Evolutionary conservation across 2,329 filamentous ascomycete species (phyloP), one percentile per base, ranked within the genome.

Genomic region (Aschersonia sp.): DNA sequence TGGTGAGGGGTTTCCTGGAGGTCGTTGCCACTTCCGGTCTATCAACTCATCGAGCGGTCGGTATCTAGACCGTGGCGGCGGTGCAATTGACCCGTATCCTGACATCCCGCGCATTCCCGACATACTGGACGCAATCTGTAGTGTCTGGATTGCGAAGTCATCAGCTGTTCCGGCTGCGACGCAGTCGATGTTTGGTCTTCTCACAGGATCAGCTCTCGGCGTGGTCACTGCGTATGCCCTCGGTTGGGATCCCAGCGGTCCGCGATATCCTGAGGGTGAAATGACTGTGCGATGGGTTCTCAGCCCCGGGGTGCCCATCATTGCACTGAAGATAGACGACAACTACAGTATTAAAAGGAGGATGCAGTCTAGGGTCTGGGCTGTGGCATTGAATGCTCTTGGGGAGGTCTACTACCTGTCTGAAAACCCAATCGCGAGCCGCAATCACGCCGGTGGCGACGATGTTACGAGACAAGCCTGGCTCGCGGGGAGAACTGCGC

Each of bases 61-160:
- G 14, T 90, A 88, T 55, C 68, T 95, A 32, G 75, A 72, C 22
- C 70, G 74, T 44, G 77, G 81, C 6, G 72, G 73, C 14, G 73
- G 76, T 22, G 68, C 79, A 14, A 73, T 78, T 10, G 73, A 79
- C 46, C 80, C 79, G 6, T 72, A 80, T 51, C 69, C 77, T 30
- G 88, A 88, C 41, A 85, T 95, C 31, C 89, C 89, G 2, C 79
- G 79, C 46, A 74, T 94, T 14, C 80, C 82, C 2, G 74, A 80
- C 50, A 71, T 82, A 46, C 74, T 71, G 0, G 84, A 92, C 51
- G 79, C 83, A 2, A 74, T 92, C 14, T 86, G 80, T 54, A 80
- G 82, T 41, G 80, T 94, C 4, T 97, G 90, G 90, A 82, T 95
- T 53, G 87, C 89, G 37, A 97, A 95, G 59, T 84, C 87, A 1